These are phyloP conservation scores for Pterulicium gracile DNA, from an alignment of 1,284 basidiomycete species.

Conservation along the genomic window DNA sequence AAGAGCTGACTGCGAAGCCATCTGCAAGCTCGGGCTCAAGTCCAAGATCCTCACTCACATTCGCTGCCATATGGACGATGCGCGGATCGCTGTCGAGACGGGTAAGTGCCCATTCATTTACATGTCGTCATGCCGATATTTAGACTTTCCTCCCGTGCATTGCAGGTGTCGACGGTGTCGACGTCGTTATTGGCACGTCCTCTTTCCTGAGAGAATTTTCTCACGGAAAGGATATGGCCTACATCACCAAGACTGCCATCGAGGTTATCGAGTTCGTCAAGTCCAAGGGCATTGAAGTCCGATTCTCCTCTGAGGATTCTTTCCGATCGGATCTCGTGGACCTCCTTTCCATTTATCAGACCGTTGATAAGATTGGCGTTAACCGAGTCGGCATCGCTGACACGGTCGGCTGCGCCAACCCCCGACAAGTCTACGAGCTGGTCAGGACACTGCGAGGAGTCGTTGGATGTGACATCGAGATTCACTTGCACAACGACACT, in stretches of 20 bases:
- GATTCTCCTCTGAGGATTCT: constrained; percentile 99
- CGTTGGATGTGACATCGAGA: constrained; percentile 94
- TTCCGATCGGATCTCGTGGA: constrained; percentile 99
- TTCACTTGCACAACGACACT: constrained; percentile 99
- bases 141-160: constrained; percentile 6
- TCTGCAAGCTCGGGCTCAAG: constrained; percentile 98
- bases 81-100: constrained; percentile 96
- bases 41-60: constrained; percentile 98
- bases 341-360: constrained; percentile 97
- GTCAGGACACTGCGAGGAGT: constrained; percentile 95
- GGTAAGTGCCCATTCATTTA: constrained; percentile 35
- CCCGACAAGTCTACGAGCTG: constrained; percentile 97
- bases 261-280: constrained; percentile 99
- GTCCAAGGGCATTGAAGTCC: constrained; percentile 99
- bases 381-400: constrained; percentile 99
- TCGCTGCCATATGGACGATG: constrained; percentile 99
- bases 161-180: constrained; percentile 93
- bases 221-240: constrained; percentile 99
- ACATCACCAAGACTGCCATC: constrained; percentile 98
- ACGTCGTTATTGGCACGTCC: constrained; percentile 98
- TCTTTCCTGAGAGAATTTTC: constrained; percentile 99
- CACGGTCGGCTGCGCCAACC: constrained; percentile 98
- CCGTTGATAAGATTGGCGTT: constrained; percentile 99
- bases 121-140: constrained; percentile 5
- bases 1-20: constrained; percentile 90